phyloP scores from a whole-genome alignment of 257 asterid species.

The Solanum habrochaites region DNA sequence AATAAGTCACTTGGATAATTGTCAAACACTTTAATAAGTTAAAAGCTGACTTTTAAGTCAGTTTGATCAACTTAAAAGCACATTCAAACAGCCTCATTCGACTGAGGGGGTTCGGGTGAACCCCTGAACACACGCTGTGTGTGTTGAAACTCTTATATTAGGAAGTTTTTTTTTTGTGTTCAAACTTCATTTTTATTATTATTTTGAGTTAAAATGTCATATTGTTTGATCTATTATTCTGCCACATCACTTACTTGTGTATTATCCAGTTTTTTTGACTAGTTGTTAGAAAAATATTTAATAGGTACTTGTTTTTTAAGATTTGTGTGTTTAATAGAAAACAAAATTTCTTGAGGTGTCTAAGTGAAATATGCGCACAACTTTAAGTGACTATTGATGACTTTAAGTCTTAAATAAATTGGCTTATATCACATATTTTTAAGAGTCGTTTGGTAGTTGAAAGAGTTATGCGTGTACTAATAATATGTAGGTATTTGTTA shows the following conservation, averaged over 20 bases:
- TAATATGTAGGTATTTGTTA: not conserved
- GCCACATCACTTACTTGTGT: not conserved
- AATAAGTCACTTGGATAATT: too few species aligned
- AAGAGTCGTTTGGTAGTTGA: not conserved
- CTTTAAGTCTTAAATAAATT: too few species aligned
- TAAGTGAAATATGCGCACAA: not conserved
- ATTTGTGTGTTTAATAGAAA: not conserved
- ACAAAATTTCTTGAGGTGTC: not conserved
- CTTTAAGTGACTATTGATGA: not conserved
- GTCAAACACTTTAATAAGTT: too few species aligned
- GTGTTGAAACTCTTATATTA: not conserved
- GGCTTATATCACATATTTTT: not conserved
- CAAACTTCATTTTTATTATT: not conserved
- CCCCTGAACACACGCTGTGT: too few species aligned
- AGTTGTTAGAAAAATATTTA: not conserved
- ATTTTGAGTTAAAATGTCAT: not conserved
- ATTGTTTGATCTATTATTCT: too few species aligned
- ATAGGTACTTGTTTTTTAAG: not conserved
- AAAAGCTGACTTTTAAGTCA: too few species aligned
- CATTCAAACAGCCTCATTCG: too few species aligned
- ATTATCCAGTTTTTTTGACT: too few species aligned
- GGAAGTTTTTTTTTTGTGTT: not conserved
- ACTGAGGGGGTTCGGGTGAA: too few species aligned
- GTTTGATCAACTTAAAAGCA: too few species aligned
- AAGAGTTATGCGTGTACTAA: not conserved